Evolutionary conservation across 441 rosid species (phyloP), one percentile per base, ranked within the genome.

Genomic region (Metrosideros polymorpha): DNA sequence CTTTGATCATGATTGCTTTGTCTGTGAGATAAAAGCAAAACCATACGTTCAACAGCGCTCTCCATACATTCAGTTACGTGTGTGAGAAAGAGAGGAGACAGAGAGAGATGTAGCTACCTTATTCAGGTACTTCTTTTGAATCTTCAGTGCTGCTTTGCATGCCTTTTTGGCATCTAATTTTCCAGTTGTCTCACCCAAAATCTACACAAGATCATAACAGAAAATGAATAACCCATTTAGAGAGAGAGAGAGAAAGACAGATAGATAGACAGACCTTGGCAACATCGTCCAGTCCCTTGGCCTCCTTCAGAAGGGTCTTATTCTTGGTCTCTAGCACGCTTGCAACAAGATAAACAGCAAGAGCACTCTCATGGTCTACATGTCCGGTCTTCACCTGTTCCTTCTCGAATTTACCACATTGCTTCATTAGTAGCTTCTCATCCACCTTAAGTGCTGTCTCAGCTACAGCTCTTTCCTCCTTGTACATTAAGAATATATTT

Each of bases 201-300:
- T 96, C 99, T 97, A 92, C 18, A 83, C 15, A 83, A 29, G 84
- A 85, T 27, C 29, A 49, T 29, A 47, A 27, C 19, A 79, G 82
- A 15, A 84, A 87, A 84, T 82, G 53, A 86, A 39, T 45, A 86
- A 76, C 54, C 30, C 51, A 66, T 47, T 47, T 27, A 25, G 85
- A 7, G 27, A 66, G 39, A 42, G 84, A 88, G 30, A 63, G 86
- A 85, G 89, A 88, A 83, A 85, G 87, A 63, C 84, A 32, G 76
- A 63, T 24, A 18, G 25, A 63, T 45, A 19, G 77, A 66, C 43
- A 18, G 54, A 19, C 98, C 97, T 93, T 92, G 86, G 95, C 96
- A 82, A 97, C 93, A 85, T 97, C 99, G 87, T 97, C 99, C 53
- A 95, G 86, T 84, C 98, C 98, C 89, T 94, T 94, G 18, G 99